These are phyloP conservation scores for Kappamyces sp. DNA, from an alignment of 192 early-diverging fungal species.

Conservation along the genomic window DNA sequence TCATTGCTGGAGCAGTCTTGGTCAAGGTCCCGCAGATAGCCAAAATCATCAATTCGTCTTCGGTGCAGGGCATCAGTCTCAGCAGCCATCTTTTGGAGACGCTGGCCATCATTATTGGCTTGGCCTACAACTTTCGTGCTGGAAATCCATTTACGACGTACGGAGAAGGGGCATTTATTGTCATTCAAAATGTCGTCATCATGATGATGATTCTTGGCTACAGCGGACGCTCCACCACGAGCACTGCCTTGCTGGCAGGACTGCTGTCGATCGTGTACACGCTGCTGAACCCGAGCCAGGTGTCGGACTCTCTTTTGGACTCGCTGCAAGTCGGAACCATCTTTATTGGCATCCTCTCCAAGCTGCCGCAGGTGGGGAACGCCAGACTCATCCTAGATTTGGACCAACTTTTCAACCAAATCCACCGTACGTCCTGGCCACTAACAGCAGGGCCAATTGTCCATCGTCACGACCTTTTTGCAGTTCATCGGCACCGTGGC, in stretches of 20 bases:
- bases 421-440: slow-evolving; percentile 49
- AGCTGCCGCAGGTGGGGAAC: slow-evolving; percentile 65
- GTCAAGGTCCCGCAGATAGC: slow-evolving; percentile 95
- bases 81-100: slow-evolving; percentile 79
- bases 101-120: slow-evolving; percentile 63
- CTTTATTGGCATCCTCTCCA: slow-evolving; percentile 69
- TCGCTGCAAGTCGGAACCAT: slow-evolving; percentile 71
- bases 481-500: slow-evolving; percentile 83
- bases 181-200: slow-evolving; percentile 77
- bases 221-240: slow-evolving; percentile 22
- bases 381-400: slow-evolving; percentile 36
- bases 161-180: slow-evolving; percentile 66
- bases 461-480: slow-evolving; percentile 82
- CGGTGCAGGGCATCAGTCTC: slow-evolving; percentile 77
- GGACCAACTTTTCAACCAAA: slow-evolving; percentile 71
- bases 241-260: slow-evolving; percentile 21
- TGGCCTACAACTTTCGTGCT: slow-evolving; percentile 83
- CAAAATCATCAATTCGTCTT: slow-evolving; percentile 70
- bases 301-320: slow-evolving; percentile 46
- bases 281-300: slow-evolving; percentile 43
- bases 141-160: slow-evolving; percentile 80
- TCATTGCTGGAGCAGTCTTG: slow-evolving; percentile 86
- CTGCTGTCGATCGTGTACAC: slow-evolving; percentile 45
- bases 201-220: slow-evolving; percentile 41
- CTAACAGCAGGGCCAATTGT: slow-evolving; percentile 57